A percentile compares a stretch with the other conserved stretches of the same genome.
Evolutionary conservation across 306 rosid species (phyloP).

Genomic region (Arachis hypogaea): DNA sequence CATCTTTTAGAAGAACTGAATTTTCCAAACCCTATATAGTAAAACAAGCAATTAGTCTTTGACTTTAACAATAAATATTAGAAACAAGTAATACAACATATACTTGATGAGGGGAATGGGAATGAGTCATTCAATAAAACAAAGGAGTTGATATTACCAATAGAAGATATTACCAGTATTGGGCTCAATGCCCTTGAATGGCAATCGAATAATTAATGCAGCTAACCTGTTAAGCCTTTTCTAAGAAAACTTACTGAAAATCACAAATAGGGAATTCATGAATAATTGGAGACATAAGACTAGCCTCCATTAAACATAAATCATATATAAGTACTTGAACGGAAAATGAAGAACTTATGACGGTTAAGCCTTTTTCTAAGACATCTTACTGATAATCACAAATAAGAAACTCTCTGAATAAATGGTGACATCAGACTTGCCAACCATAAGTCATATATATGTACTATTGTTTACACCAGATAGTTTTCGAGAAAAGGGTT

Average conservation of each 20-base stretch:
- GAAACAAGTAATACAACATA: neutral
- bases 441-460: neutral
- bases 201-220: neutral
- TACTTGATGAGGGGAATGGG: conserved; percentile 23
- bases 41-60: conserved; percentile 36
- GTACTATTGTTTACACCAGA: conserved; percentile 1
- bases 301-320: conserved; percentile 25
- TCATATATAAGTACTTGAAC: neutral
- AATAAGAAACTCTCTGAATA: conserved; percentile 30
- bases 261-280: conserved; percentile 25
- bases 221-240: conserved; percentile 38
- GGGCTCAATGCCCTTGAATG: conserved; percentile 30
- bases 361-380: conserved; percentile 29
- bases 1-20: conserved; percentile 55
- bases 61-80: conserved; percentile 17
- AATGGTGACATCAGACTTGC: conserved; percentile 20
- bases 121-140: conserved; percentile 25
- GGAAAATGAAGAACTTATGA: too few species aligned
- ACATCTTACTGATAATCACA: conserved; percentile 20
- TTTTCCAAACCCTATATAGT: conserved; percentile 59
- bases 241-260: conserved; percentile 27
- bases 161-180: conserved; percentile 20
- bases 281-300: conserved; percentile 19
- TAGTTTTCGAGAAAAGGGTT: conserved; percentile 30
- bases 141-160: conserved; percentile 36